Conservation (phyloP, 2,329 filamentous ascomycete genomes). For the Hymenoscyphus linearis region DNA sequence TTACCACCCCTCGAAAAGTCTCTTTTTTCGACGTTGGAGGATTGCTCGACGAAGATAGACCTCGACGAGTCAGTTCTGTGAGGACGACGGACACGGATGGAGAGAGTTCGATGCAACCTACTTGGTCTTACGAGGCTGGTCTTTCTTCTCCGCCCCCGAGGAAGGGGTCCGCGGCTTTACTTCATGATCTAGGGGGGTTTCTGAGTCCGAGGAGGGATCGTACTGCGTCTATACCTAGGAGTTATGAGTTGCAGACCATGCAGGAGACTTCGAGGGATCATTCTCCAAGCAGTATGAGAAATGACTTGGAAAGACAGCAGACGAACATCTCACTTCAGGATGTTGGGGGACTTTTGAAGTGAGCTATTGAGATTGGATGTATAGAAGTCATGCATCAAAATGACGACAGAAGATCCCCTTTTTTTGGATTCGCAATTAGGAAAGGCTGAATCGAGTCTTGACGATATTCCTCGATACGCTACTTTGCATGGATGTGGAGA, state of each 20-base stretch:
- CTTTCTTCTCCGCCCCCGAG: conserved; percentile 42
- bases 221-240: conserved; percentile 7
- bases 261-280: conserved; percentile 15
- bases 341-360: conserved; percentile 37
- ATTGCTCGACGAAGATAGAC: conserved; percentile 52
- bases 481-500: neutral
- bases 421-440: neutral
- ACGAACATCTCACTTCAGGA: conserved; percentile 36
- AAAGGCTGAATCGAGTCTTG: neutral
- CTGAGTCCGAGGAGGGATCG: conserved; percentile 37
- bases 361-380: neutral
- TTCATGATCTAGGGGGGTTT: conserved; percentile 54
- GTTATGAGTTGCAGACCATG: conserved; percentile 28
- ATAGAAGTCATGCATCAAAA: neutral
- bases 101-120: conserved; percentile 22
- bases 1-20: conserved; percentile 51
- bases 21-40: conserved; percentile 86
- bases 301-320: conserved; percentile 20
- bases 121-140: conserved; percentile 20
- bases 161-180: conserved; percentile 51
- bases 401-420: neutral
- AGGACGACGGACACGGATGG: conserved; percentile 27
- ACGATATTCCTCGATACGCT: neutral
- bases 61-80: conserved; percentile 21
- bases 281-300: conserved; percentile 14